phyloP scores from a whole-genome alignment of 305 asterid genomes.

The Withania somnifera region DNA sequence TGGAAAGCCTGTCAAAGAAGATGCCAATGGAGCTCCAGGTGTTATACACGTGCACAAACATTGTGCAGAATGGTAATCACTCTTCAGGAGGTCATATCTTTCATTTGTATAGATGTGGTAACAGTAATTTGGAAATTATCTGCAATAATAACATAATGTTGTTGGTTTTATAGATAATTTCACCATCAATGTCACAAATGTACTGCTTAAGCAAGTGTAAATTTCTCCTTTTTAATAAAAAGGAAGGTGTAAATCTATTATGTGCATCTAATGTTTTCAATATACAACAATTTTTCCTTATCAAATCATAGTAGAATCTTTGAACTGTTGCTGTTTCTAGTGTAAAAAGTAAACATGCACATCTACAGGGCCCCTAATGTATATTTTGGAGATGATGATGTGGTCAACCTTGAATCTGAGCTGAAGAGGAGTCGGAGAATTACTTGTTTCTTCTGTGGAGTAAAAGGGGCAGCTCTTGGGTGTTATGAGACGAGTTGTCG shows the following conservation, averaged over 20 bases:
- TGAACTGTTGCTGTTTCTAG: background rate
- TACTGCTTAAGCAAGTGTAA: background rate
- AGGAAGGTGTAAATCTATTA: background rate
- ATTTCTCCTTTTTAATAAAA: background rate
- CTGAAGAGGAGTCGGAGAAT: slow-evolving; percentile 71
- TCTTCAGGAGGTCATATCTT: background rate
- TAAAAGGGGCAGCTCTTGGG: slow-evolving; percentile 94
- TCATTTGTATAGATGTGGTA: background rate
- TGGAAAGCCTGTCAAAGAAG: slow-evolving; percentile 43
- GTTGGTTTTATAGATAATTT: background rate
- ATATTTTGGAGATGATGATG: slow-evolving; percentile 55
- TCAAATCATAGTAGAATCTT: background rate
- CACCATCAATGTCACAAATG: background rate
- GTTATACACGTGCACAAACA: slow-evolving; percentile 55
- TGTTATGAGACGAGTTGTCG: slow-evolving; percentile 83
- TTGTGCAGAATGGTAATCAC: slow-evolving; percentile 78
- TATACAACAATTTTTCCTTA: background rate
- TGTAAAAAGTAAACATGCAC: background rate
- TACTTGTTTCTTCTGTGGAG: slow-evolving; percentile 72
- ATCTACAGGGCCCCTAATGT: slow-evolving; percentile 93
- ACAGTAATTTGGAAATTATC: background rate
- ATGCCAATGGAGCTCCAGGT: slow-evolving; percentile 20
- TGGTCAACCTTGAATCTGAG: slow-evolving; percentile 73
- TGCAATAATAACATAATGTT: background rate
- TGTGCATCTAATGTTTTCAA: background rate